Conservation (phyloP, 2,329 filamentous ascomycete genomes). For the Lasiodiplodia gonubiensis region DNA sequence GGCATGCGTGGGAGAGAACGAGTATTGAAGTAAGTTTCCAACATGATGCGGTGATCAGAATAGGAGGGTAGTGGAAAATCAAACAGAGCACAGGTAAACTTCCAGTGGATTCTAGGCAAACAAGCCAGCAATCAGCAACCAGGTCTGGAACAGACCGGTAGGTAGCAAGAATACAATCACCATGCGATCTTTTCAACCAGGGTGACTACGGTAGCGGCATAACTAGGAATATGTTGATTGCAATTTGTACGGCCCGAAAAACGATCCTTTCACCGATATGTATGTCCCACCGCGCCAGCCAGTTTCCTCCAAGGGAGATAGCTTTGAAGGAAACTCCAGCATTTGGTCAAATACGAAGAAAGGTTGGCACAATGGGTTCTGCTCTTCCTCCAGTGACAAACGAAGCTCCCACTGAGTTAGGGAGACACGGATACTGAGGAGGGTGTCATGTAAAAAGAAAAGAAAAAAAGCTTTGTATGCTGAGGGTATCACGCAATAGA, state of each 20-base stretch:
- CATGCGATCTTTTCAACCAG: too few species aligned
- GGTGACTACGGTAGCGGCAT: not conserved
- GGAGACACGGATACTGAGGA: conserved; percentile 43
- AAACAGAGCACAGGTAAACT: too few species aligned
- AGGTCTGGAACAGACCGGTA: too few species aligned
- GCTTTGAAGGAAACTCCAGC: conserved; percentile 31
- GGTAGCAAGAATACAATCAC: too few species aligned
- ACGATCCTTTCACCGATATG: not conserved
- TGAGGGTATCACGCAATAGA: not conserved
- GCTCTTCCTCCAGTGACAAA: conserved; percentile 43
- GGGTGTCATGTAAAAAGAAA: conserved; percentile 29
- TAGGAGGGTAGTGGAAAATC: too few species aligned
- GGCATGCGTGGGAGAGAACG: not conserved
- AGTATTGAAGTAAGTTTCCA: not conserved
- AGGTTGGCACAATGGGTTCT: conserved; percentile 29
- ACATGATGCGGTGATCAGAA: not conserved
- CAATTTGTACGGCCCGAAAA: not conserved
- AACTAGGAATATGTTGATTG: not conserved
- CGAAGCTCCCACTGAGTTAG: conserved; percentile 39
- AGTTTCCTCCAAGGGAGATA: conserved; percentile 25
- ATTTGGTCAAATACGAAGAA: conserved; percentile 34
- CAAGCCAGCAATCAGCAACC: too few species aligned
- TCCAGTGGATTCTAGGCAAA: too few species aligned
- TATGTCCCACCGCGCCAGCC: conserved; percentile 32
- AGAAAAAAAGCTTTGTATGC: not conserved